Evolutionary conservation across 179 eudicot species (phyloP).

Genomic region (Vitellaria paradoxa): DNA sequence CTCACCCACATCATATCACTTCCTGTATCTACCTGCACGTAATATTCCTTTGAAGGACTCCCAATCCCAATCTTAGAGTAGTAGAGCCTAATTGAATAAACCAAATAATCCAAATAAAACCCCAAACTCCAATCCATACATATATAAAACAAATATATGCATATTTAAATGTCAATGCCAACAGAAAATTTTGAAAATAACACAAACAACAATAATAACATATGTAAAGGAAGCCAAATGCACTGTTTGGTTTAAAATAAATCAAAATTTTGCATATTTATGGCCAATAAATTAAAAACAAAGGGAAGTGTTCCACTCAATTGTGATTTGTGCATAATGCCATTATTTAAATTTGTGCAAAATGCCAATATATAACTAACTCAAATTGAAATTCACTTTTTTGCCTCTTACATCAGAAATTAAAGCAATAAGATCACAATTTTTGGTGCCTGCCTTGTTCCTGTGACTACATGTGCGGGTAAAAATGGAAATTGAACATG

Average conservation of each 20-base stretch:
- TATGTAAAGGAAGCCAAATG: neutral
- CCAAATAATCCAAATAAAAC: slow-evolving; percentile 10
- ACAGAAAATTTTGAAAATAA: neutral
- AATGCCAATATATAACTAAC: neutral
- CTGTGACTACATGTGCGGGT: neutral
- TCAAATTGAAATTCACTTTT: neutral
- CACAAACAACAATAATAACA: neutral
- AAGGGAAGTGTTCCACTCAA: neutral
- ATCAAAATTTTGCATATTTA: neutral
- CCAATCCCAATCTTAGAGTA: slow-evolving; percentile 71
- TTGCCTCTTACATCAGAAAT: neutral
- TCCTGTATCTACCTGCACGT: slow-evolving; percentile 96
- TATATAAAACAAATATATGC: neutral
- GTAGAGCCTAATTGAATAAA: slow-evolving; percentile 57
- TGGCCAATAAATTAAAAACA: neutral
- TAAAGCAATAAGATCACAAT: neutral
- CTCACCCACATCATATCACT: slow-evolving; percentile 93
- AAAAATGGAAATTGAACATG: neutral
- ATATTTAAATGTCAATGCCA: neutral
- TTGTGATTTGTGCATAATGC: neutral
- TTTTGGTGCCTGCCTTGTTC: neutral
- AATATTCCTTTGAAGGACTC: slow-evolving; percentile 66
- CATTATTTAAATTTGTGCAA: too few relatives aligned
- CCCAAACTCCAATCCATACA: neutral
- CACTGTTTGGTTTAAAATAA: neutral